Percentiles rank a stretch among this genome's conserved stretches.
phyloP scores from a whole-genome alignment of 768 basidiomycete species.

The Mycena vitilis region DNA sequence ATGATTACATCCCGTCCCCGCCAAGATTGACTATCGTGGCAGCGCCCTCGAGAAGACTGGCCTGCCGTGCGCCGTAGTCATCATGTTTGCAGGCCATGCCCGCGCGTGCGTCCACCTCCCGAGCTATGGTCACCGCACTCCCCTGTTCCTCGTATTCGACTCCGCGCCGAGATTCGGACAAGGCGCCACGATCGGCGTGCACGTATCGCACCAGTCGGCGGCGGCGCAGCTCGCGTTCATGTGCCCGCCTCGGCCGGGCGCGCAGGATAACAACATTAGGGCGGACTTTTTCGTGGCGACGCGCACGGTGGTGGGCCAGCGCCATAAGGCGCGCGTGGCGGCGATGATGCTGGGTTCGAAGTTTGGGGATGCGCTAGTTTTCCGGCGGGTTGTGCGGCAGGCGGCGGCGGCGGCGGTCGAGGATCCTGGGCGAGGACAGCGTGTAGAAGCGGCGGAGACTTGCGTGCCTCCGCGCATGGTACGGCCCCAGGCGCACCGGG shows the following conservation, averaged over 20 bases:
- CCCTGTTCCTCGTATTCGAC: conserved; percentile 5
- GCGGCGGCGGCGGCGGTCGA: neutral
- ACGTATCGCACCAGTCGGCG: neutral
- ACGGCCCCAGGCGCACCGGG: too few relatives aligned
- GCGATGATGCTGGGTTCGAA: neutral
- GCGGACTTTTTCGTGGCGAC: conserved; percentile 1
- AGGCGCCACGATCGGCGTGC: neutral
- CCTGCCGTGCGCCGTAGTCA: neutral
- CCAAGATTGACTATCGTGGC: neutral
- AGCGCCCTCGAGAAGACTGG: neutral
- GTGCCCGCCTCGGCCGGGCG: neutral
- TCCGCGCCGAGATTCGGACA: neutral
- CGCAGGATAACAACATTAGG: neutral
- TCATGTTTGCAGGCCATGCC: neutral
- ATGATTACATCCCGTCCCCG: neutral
- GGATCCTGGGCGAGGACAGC: neutral
- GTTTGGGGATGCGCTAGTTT: neutral
- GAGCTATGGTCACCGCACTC: neutral
- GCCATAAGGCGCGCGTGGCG: neutral
- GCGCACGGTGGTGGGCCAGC: neutral
- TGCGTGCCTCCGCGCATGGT: too few relatives aligned
- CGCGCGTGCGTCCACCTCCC: neutral
- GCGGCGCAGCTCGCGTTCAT: neutral
- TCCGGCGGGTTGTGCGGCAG: neutral
- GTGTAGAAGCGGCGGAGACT: too few relatives aligned